Evolutionary conservation across 257 asterid genomes (phyloP).

Genomic region (Solanum medicagineum): DNA sequence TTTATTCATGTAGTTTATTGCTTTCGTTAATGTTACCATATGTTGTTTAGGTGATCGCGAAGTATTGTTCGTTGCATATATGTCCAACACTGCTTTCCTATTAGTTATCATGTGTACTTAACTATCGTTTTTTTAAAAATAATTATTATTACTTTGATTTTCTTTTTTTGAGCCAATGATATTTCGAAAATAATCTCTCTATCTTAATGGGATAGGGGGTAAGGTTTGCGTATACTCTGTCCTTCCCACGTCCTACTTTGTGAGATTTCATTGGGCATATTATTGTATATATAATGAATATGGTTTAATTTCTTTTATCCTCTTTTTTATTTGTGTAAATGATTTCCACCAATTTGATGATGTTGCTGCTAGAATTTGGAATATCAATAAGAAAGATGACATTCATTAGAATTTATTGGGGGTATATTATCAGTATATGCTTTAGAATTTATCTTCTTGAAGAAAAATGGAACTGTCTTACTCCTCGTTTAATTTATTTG

Average conservation of each 20-base stretch:
- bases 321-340: not conserved
- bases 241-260: not conserved
- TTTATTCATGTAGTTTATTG: not conserved
- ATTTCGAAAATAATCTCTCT: not conserved
- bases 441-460: not conserved
- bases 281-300: not conserved
- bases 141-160: not conserved
- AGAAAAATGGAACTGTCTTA: not conserved
- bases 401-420: too few relatives aligned
- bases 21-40: not conserved
- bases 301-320: not conserved
- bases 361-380: not conserved
- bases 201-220: not conserved
- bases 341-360: not conserved
- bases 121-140: not conserved
- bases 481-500: too few relatives aligned
- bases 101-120: not conserved
- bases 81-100: not conserved
- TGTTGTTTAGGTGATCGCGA: not conserved
- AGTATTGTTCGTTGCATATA: not conserved
- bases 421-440: too few relatives aligned
- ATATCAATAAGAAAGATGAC: not conserved
- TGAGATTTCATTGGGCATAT: not conserved
- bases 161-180: not conserved
- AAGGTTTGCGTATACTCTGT: not conserved